These are phyloP conservation scores for Pisolithus microcarpus DNA, from an alignment of 768 basidiomycete genomes.

Conservation along the genomic window DNA sequence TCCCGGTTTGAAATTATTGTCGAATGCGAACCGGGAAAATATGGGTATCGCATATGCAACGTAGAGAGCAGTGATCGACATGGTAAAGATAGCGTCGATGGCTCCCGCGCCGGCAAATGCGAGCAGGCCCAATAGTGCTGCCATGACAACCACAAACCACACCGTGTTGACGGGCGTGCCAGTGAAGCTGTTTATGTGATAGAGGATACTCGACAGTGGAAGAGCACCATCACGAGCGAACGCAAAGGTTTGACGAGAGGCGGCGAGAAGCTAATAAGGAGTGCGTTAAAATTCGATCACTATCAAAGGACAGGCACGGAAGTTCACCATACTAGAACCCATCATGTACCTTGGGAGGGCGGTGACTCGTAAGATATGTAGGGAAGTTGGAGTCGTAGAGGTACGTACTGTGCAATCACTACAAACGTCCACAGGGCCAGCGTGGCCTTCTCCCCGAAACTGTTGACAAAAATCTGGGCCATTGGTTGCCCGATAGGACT, in stretches of 20 bases:
- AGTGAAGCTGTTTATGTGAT: conserved; percentile 46
- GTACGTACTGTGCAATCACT: conserved; percentile 38
- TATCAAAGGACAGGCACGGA: neutral
- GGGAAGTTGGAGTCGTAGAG: neutral
- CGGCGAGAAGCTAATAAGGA: conserved; percentile 33
- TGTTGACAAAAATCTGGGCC: conserved; percentile 36
- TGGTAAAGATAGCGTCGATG: conserved; percentile 51
- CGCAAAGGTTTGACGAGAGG: conserved; percentile 52
- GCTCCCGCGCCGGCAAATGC: conserved; percentile 50
- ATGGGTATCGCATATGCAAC: conserved; percentile 47
- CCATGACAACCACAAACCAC: conserved; percentile 38
- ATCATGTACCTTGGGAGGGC: conserved; percentile 34
- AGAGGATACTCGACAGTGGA: conserved; percentile 49
- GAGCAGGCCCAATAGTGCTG: conserved; percentile 43
- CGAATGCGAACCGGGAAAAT: conserved; percentile 40
- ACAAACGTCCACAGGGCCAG: conserved; percentile 52
- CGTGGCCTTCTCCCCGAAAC: conserved; percentile 37
- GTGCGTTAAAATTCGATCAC: neutral
- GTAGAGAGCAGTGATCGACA: conserved; percentile 41
- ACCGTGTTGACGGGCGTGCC: conserved; percentile 55
- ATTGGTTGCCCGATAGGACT: conserved; percentile 39
- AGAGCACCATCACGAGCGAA: conserved; percentile 57
- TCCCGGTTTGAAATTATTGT: conserved; percentile 40
- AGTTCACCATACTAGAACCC: conserved; percentile 40
- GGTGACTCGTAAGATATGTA: neutral